phyloP scores from a whole-genome alignment of 768 basidiomycete species.

The Cyclocybe cylindracea region DNA sequence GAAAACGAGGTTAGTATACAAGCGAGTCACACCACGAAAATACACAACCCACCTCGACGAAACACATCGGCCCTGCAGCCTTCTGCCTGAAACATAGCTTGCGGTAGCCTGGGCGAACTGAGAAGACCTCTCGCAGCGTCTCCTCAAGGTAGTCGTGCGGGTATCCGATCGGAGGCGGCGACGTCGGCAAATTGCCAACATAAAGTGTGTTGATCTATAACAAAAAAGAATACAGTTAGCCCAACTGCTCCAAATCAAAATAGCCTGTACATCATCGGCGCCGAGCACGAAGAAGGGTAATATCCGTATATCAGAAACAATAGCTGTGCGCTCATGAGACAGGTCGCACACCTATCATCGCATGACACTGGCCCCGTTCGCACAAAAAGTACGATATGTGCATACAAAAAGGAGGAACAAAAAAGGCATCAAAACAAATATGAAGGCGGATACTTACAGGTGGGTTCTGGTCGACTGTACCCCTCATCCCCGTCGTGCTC shows the following conservation, averaged over 20 bases:
- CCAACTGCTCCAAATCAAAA: too few species aligned
- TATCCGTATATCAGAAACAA: too few species aligned
- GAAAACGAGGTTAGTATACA: constrained; percentile 10
- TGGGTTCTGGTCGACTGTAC: constrained; percentile 85
- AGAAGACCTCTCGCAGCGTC: constrained; percentile 80
- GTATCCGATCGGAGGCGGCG: constrained; percentile 68
- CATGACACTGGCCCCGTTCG: too few species aligned
- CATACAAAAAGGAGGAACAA: constrained; percentile 2
- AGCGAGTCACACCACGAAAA: constrained; percentile 57
- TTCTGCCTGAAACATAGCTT: constrained; percentile 95
- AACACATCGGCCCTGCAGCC: constrained; percentile 98
- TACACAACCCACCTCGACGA: constrained; percentile 76
- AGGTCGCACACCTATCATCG: too few species aligned
- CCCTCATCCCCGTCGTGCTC: constrained; percentile 37
- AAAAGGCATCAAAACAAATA: constrained; percentile 2
- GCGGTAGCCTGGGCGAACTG: constrained; percentile 78
- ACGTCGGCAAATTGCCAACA: constrained; percentile 94
- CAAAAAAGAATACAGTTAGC: constrained; percentile 12
- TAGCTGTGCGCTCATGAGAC: too few species aligned
- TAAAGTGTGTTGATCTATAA: constrained; percentile 93
- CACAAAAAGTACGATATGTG: constrained; percentile 3
- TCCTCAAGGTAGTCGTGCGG: constrained; percentile 87
- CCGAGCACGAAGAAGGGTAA: too few species aligned
- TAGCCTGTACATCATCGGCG: too few species aligned
- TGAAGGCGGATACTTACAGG: constrained; percentile 54